Conservation (phyloP, 2,329 filamentous ascomycete species). For the Cordyceps fumosorosea region DNA sequence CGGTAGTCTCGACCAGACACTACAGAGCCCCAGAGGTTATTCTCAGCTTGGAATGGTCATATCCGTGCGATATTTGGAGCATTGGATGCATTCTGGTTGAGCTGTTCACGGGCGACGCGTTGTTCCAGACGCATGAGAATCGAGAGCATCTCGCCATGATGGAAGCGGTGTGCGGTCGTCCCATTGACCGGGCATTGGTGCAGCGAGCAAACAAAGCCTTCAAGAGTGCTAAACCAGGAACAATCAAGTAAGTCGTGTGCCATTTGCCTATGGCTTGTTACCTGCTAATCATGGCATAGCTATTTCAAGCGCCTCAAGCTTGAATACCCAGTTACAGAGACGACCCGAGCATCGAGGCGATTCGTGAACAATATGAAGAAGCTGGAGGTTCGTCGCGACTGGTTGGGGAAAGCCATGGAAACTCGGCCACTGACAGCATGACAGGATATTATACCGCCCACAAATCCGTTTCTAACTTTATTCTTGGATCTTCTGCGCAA, state of each 20-base stretch:
- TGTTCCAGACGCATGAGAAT: constrained; percentile 69
- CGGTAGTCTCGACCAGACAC: constrained; percentile 63
- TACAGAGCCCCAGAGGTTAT: constrained; percentile 67
- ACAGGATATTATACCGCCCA: constrained; percentile 48
- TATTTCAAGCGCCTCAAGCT: constrained; percentile 13
- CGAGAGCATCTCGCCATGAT: constrained; percentile 71
- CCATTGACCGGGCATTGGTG: constrained; percentile 34
- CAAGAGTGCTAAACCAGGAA: constrained; percentile 4
- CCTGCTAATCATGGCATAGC: background rate
- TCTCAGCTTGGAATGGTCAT: constrained; percentile 64
- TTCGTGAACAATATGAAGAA: constrained; percentile 13
- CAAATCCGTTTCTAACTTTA: constrained; percentile 44
- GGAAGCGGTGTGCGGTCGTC: constrained; percentile 57
- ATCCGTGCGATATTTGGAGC: constrained; percentile 67
- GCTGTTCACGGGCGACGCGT: constrained; percentile 63
- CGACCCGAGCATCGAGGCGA: constrained; percentile 6
- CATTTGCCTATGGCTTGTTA: background rate
- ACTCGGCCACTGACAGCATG: background rate
- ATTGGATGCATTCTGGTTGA: constrained; percentile 68
- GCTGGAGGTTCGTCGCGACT: background rate
- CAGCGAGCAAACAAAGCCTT: constrained; percentile 9
- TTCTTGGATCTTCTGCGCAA: constrained; percentile 53
- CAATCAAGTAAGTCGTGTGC: constrained; percentile 3
- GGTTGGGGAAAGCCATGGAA: too few relatives aligned
- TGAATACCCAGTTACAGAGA: constrained; percentile 6